phyloP scores from a whole-genome alignment of 805 yeast genomes.

The Saturnispora silvae region DNA sequence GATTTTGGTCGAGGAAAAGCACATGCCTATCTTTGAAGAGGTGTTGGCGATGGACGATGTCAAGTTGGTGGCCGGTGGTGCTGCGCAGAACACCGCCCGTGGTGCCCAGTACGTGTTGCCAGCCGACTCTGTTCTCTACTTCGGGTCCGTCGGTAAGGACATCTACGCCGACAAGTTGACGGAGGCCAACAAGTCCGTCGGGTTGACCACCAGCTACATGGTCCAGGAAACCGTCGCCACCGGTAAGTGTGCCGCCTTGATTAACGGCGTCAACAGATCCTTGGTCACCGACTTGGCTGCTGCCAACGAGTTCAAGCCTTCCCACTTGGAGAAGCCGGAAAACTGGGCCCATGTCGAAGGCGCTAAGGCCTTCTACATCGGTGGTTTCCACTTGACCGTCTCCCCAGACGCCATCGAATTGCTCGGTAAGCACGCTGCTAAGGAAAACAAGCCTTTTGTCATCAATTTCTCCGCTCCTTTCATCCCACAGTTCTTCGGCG shows the following conservation, averaged over 20 bases:
- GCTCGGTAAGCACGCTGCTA: slow-evolving; percentile 78
- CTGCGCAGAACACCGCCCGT: slow-evolving; percentile 98
- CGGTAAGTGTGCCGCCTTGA: slow-evolving; percentile 96
- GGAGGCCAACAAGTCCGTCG: slow-evolving; percentile 80
- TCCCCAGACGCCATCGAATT: slow-evolving; percentile 88
- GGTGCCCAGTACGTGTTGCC: slow-evolving; percentile 95
- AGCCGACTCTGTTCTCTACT: slow-evolving; percentile 70
- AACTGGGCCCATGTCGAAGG: slow-evolving; percentile 80
- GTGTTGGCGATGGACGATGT: slow-evolving; percentile 50
- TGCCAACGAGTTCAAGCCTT: slow-evolving; percentile 90
- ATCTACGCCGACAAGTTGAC: slow-evolving; percentile 69
- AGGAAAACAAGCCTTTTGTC: slow-evolving; percentile 36
- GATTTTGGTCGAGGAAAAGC: slow-evolving; percentile 71
- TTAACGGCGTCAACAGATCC: slow-evolving; percentile 76
- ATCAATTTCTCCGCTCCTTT: slow-evolving; percentile 95
- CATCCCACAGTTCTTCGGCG: slow-evolving; percentile 92
- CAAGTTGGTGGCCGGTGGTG: slow-evolving; percentile 91
- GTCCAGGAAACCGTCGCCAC: slow-evolving; percentile 70
- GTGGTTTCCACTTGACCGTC: slow-evolving; percentile 98
- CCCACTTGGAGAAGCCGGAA: slow-evolving; percentile 78
- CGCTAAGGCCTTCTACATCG: slow-evolving; percentile 81
- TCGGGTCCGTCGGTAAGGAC: slow-evolving; percentile 95
- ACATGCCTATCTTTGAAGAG: slow-evolving; percentile 79
- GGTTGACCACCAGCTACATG: slow-evolving; percentile 79
- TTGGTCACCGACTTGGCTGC: slow-evolving; percentile 95